Conservation (phyloP, 345 rosid genomes). For the Jatropha curcas region DNA sequence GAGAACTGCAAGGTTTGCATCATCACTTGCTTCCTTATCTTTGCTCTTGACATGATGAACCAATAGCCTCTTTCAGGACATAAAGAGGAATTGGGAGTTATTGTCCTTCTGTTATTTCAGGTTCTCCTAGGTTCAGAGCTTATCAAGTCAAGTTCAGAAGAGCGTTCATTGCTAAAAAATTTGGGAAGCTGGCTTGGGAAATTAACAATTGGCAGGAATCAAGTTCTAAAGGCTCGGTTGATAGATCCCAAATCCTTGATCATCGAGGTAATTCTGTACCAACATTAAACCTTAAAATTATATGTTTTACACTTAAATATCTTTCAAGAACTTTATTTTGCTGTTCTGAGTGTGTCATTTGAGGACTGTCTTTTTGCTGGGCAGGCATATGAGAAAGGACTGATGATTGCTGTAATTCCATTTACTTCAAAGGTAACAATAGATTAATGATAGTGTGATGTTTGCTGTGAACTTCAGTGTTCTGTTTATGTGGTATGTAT, state of each 20-base stretch:
- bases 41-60: no score
- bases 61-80: background rate
- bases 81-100: background rate
- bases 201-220: slow-evolving; percentile 95
- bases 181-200: slow-evolving; percentile 99
- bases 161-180: slow-evolving; percentile 91
- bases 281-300: background rate
- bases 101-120: slow-evolving; percentile 37
- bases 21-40: background rate
- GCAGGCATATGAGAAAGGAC: slow-evolving; percentile 97
- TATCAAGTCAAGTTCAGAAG: slow-evolving; percentile 95
- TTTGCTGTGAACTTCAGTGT: slow-evolving; percentile 14
- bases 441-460: background rate
- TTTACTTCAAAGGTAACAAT: slow-evolving; percentile 88
- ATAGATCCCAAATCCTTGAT: slow-evolving; percentile 98
- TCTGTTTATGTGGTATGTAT: slow-evolving; percentile 11
- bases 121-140: slow-evolving; percentile 97
- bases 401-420: slow-evolving; percentile 99
- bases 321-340: background rate
- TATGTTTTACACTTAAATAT: background rate
- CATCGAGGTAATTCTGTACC: slow-evolving; percentile 62
- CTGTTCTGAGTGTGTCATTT: background rate
- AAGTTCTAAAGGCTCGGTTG: slow-evolving; percentile 89
- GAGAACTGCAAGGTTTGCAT: slow-evolving; percentile 92
- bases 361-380: slow-evolving; percentile 3